phyloP scores from a whole-genome alignment of 1,139 yeast species.

The Petasospora rhodanensis region DNA sequence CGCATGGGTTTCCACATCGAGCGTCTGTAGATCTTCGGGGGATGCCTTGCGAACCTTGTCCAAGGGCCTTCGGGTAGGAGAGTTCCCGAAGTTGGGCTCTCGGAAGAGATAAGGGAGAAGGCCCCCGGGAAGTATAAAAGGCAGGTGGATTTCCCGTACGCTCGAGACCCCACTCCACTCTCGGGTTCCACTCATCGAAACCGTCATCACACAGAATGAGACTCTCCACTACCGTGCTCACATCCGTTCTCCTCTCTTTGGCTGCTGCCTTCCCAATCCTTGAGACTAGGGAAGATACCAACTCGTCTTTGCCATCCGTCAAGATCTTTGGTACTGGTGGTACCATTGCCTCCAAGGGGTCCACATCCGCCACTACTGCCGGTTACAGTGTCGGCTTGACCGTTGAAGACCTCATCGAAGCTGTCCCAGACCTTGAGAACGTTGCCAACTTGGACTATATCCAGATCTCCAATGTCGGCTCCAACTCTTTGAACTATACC shows the following conservation, averaged over 20 bases:
- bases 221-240: conserved; percentile 9
- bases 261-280: conserved; percentile 6
- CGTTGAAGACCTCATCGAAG: conserved; percentile 46
- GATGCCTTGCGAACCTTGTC: too few species aligned
- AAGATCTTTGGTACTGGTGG: conserved; percentile 59
- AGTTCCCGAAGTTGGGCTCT: too few species aligned
- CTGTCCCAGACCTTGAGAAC: conserved; percentile 46
- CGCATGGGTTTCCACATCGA: too few species aligned
- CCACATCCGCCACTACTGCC: conserved; percentile 45
- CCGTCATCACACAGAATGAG: conserved; percentile 5
- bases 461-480: conserved; percentile 50
- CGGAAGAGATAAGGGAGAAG: too few species aligned
- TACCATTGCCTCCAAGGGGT: conserved; percentile 55
- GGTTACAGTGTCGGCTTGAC: conserved; percentile 54
- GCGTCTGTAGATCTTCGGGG: too few species aligned
- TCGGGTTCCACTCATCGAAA: too few species aligned
- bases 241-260: conserved; percentile 5
- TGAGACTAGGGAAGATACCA: conserved; percentile 4
- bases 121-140: too few species aligned
- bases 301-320: conserved; percentile 25
- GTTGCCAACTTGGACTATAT: conserved; percentile 47
- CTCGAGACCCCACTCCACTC: too few species aligned
- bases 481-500: conserved; percentile 43
- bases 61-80: too few species aligned
- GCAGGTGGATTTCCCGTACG: too few species aligned